These are phyloP conservation scores for Periconia sp. DNA, from an alignment of 2,329 filamentous ascomycete species.

Conservation along the genomic window DNA sequence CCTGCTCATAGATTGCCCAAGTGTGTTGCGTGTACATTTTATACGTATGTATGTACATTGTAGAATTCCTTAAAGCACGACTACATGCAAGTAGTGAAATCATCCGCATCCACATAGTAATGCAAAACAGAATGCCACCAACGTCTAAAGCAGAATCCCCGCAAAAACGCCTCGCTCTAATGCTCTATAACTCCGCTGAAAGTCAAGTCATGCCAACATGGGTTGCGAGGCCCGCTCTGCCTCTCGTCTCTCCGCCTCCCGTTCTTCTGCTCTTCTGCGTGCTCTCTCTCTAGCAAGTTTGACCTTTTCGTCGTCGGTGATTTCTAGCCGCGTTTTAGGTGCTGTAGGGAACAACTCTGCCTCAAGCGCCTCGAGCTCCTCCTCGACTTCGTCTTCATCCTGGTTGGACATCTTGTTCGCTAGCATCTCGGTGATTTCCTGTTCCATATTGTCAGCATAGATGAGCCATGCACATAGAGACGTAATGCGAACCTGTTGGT, in stretches of 20 bases:
- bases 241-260: slow-evolving; percentile 35
- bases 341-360: slow-evolving; percentile 56
- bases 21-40: neutral
- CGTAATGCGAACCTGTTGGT: slow-evolving; percentile 70
- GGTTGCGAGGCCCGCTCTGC: slow-evolving; percentile 36
- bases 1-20: neutral
- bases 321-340: slow-evolving; percentile 36
- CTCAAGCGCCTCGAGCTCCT: slow-evolving; percentile 84
- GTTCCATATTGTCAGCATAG: slow-evolving; percentile 9
- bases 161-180: slow-evolving; percentile 37
- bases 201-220: slow-evolving; percentile 35
- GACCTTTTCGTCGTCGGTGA: slow-evolving; percentile 30
- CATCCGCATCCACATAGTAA: no score
- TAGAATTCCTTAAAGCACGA: no score
- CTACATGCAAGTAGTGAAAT: no score
- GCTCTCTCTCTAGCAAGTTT: slow-evolving; percentile 33
- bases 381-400: slow-evolving; percentile 97
- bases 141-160: neutral
- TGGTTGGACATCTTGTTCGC: slow-evolving; percentile 86
- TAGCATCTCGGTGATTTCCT: slow-evolving; percentile 93
- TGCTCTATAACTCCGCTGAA: slow-evolving; percentile 17
- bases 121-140: neutral
- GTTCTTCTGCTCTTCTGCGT: slow-evolving; percentile 33
- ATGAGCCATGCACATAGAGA: neutral
- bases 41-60: neutral